Evolutionary conservation across 2,329 filamentous ascomycete species (phyloP).

Genomic region (Penicillium sp.): DNA sequence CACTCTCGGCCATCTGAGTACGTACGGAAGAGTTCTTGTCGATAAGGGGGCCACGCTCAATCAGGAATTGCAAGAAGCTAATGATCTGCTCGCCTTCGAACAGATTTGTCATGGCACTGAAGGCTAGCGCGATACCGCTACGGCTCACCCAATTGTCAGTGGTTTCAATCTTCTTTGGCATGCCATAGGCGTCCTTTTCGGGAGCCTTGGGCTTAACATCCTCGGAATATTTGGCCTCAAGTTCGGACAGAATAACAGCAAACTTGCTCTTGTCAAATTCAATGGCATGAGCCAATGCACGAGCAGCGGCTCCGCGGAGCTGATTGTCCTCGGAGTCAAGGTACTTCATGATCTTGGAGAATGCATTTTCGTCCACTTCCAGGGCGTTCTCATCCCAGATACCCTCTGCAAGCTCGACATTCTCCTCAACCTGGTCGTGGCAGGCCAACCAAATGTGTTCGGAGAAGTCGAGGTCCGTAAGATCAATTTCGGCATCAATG

Average conservation of each 20-base stretch:
- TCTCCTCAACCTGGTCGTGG: constrained; percentile 88
- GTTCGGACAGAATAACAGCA: constrained; percentile 60
- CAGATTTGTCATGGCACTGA: constrained; percentile 74
- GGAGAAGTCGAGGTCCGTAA: constrained; percentile 82
- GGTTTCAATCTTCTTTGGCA: constrained; percentile 85
- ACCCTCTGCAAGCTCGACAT: constrained; percentile 75
- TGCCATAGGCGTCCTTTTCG: constrained; percentile 88
- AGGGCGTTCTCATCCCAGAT: constrained; percentile 97
- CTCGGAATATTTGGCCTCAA: constrained; percentile 73
- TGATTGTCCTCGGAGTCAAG: constrained; percentile 78
- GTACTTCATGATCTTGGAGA: constrained; percentile 72
- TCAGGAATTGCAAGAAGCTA: constrained; percentile 79
- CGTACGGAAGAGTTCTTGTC: constrained; percentile 78
- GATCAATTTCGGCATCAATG: constrained; percentile 86
- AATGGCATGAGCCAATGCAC: constrained; percentile 75
- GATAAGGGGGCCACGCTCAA: constrained; percentile 82
- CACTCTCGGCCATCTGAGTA: constrained; percentile 88
- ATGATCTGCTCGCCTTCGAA: constrained; percentile 72
- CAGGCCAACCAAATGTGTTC: constrained; percentile 92
- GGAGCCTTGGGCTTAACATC: constrained; percentile 80
- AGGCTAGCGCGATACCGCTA: constrained; percentile 84
- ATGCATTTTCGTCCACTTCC: constrained; percentile 64
- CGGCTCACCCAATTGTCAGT: constrained; percentile 89
- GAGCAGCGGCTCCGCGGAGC: constrained; percentile 78
- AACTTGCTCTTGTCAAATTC: constrained; percentile 62